phyloP scores from a whole-genome alignment of 1,139 yeast genomes.

The Hemisphaericaspora lyxosophila region DNA sequence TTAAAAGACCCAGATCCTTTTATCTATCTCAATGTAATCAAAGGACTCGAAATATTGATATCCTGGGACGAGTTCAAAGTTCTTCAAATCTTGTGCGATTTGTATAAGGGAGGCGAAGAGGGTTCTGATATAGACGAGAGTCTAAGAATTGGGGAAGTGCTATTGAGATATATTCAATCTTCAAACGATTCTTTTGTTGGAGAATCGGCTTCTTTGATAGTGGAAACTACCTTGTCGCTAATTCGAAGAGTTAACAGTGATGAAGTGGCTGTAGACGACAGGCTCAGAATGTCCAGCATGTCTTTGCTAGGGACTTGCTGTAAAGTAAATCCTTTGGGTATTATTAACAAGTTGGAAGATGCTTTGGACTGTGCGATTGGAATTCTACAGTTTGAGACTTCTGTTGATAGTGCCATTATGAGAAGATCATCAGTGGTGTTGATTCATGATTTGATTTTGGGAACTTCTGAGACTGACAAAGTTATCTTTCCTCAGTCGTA shows the following conservation, averaged over 20 bases:
- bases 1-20: conserved; percentile 82
- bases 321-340: conserved; percentile 56
- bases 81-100: conserved; percentile 36
- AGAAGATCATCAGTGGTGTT: conserved; percentile 75
- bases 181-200: conserved; percentile 52
- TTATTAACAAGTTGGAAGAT: conserved; percentile 48
- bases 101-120: conserved; percentile 38
- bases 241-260: conserved; percentile 34
- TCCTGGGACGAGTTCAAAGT: conserved; percentile 43
- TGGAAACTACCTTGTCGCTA: conserved; percentile 34
- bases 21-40: conserved; percentile 78
- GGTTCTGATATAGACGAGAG: conserved; percentile 56
- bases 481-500: conserved; percentile 52
- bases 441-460: conserved; percentile 60
- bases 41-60: conserved; percentile 65
- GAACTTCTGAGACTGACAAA: conserved; percentile 40
- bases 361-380: conserved; percentile 77
- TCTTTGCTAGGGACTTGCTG: conserved; percentile 73
- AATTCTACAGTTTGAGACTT: conserved; percentile 58
- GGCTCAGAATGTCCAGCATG: conserved; percentile 81
- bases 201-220: conserved; percentile 25
- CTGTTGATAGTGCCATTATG: conserved; percentile 51
- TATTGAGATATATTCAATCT: conserved; percentile 56
- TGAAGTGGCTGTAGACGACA: conserved; percentile 44
- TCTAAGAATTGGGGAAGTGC: conserved; percentile 77